Evolutionary conservation across 2,329 filamentous ascomycete species (phyloP), one percentile per base, ranked within the genome.

Genomic region (Sporothrix protearum): DNA sequence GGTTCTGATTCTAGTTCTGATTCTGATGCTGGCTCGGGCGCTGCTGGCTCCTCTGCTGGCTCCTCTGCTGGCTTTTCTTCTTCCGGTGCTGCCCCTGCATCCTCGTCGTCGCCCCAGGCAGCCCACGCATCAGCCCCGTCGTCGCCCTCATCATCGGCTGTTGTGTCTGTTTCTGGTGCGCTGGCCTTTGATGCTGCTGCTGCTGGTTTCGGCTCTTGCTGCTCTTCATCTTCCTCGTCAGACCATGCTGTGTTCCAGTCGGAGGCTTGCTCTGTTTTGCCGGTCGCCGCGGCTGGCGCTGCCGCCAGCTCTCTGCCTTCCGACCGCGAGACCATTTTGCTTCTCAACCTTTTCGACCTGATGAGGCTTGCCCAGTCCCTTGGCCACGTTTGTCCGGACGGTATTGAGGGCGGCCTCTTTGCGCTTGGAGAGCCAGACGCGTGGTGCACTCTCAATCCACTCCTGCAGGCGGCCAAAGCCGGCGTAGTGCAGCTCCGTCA

Each of bases 191-290:
- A 19, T 57, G 53, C 0, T 33, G 49, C 28, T 57, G 57, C 16
- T 61, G 57, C 33, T n/a, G 30, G 19, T 22, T n/a, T 39, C 22
- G 33, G 2, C 8, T 39, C 57, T 25, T 61, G 4, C 3, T 14
- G 33, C 10, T 39, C 10, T 3, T 64, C 81, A 45, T 83, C 82
- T 28, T 90, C 89, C 1, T 90, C 88, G 28, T 93, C 91, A 72
- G 90, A 89, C 94, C 94, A 97, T 14, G 88, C 90, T 59, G 89
- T 88, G 76, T 92, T 90, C 92, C 93, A 96, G 63, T 93, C 92
- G 71, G 85, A 81, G 59, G 84, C 84, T 16, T 82, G 79, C 9
- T 75, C 82, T 9, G 81, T 80, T 4, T 80, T 81, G 2, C 80
- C 81, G 1, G 83, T 82, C 16, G 81, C 82, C 8, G 81, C 80